Percentiles rank a stretch among this genome's conserved stretches.
Evolutionary conservation across 1,284 basidiomycete species (phyloP).

Genomic region (Fistulina hepatica): DNA sequence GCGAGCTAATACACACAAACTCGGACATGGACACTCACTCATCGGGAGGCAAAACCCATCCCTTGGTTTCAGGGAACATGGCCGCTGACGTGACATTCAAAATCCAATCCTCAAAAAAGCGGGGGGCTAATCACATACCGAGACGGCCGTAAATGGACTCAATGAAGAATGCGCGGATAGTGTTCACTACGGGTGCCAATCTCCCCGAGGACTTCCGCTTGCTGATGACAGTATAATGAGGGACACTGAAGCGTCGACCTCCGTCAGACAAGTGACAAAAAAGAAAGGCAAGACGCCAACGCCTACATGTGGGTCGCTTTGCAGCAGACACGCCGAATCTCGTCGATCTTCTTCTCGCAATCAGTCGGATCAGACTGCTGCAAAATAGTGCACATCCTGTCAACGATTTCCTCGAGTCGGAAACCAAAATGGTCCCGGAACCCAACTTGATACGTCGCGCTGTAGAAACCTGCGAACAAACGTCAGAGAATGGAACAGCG

Average conservation of each 20-base stretch:
- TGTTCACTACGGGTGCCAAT: conserved; percentile 28
- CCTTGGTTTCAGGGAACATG: conserved; percentile 48
- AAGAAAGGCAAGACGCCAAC: background rate
- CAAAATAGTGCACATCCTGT: conserved; percentile 40
- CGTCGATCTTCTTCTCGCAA: conserved; percentile 23
- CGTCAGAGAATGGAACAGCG: conserved; percentile 1
- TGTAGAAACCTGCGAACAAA: conserved; percentile 41
- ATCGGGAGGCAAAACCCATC: conserved; percentile 42
- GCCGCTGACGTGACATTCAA: conserved; percentile 24
- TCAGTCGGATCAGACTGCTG: conserved; percentile 24
- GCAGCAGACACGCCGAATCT: conserved; percentile 32
- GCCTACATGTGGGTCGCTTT: conserved; percentile 50
- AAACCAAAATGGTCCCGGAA: conserved; percentile 46
- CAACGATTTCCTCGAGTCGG: conserved; percentile 36
- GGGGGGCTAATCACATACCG: conserved; percentile 20
- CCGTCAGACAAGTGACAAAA: no score
- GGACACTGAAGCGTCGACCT: conserved; percentile 34
- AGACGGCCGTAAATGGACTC: conserved; percentile 48
- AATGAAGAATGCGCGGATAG: conserved; percentile 36
- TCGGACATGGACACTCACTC: conserved; percentile 27
- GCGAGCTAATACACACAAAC: background rate
- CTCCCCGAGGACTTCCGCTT: conserved; percentile 24
- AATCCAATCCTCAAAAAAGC: background rate
- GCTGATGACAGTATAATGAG: conserved; percentile 48
- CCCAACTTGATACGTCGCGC: conserved; percentile 47